Percentiles rank a stretch among this genome's conserved stretches.
These are phyloP conservation scores for Clonostachys solani DNA, from an alignment of 2,329 filamentous ascomycete genomes.

Conservation along the genomic window DNA sequence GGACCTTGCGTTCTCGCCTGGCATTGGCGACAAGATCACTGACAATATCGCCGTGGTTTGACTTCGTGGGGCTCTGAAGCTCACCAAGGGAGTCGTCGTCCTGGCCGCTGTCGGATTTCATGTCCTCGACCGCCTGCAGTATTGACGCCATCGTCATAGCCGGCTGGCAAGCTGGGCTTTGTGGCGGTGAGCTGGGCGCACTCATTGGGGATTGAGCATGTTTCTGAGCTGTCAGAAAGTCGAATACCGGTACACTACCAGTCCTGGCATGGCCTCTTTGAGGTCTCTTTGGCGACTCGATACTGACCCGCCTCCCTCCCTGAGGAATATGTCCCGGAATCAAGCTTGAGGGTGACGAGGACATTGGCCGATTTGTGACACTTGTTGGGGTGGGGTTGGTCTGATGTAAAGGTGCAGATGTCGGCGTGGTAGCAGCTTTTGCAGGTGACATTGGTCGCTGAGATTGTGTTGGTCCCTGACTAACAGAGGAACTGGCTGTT, in stretches of 20 bases:
- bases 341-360: conserved; percentile 29
- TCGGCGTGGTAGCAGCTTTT: conserved; percentile 26
- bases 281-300: conserved; percentile 28
- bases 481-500: conserved; percentile 18
- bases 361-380: conserved; percentile 19
- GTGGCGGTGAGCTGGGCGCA: conserved; percentile 23
- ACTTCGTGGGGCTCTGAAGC: conserved; percentile 55
- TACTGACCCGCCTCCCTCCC: conserved; percentile 35
- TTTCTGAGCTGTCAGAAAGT: conserved; percentile 27
- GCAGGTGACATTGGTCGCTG: conserved; percentile 47
- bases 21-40: conserved; percentile 84
- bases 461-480: conserved; percentile 9
- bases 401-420: conserved; percentile 8
- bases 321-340: conserved; percentile 19
- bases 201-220: neutral
- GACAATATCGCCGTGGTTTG: conserved; percentile 51
- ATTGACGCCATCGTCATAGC: conserved; percentile 50
- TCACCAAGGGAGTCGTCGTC: conserved; percentile 22
- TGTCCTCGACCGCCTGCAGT: conserved; percentile 50
- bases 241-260: conserved; percentile 29
- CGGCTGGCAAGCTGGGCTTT: conserved; percentile 21
- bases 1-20: conserved; percentile 85
- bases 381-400: conserved; percentile 11
- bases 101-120: conserved; percentile 23
- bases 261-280: conserved; percentile 32